These are phyloP conservation scores for Chimonanthus praecox DNA, from an alignment of 164 flowering plant genomes.

Conservation along the genomic window DNA sequence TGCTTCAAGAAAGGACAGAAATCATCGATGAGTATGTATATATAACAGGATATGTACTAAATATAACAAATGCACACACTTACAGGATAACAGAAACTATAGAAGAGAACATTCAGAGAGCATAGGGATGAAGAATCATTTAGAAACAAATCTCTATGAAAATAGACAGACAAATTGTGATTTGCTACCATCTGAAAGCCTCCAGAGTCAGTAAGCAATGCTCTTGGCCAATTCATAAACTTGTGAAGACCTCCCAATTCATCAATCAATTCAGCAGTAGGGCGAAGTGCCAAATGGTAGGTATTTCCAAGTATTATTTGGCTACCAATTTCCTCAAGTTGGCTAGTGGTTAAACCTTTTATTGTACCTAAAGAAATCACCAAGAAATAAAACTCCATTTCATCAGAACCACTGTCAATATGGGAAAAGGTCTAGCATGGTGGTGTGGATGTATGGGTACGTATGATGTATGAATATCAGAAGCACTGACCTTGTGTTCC, in stretches of 20 bases:
- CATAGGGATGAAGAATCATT: background rate
- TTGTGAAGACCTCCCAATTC: slow-evolving; percentile 94
- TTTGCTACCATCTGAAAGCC: slow-evolving; percentile 93
- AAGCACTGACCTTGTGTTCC: slow-evolving; percentile 84
- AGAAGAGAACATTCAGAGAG: background rate
- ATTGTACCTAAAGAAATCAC: slow-evolving; percentile 59
- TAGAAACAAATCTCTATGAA: background rate
- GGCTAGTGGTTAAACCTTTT: slow-evolving; percentile 80
- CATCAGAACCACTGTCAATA: background rate
- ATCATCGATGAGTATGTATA: background rate
- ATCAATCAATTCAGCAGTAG: slow-evolving; percentile 83
- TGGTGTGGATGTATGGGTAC: too few species aligned
- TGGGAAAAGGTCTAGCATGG: too few species aligned
- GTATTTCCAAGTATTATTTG: slow-evolving; percentile 97
- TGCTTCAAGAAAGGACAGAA: background rate
- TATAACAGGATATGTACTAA: background rate
- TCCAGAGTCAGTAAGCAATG: slow-evolving; percentile 96
- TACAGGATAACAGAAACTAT: background rate
- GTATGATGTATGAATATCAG: background rate
- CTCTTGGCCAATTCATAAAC: slow-evolving; percentile 99
- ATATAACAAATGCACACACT: background rate
- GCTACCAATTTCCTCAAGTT: slow-evolving; percentile 98
- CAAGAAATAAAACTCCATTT: background rate
- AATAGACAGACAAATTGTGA: slow-evolving; percentile 6
- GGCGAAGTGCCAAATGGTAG: slow-evolving; percentile 94